Percentiles rank a stretch among this genome's conserved stretches.
Evolutionary conservation across 495 filamentous ascomycete genomes (phyloP).

Genomic region (Lasiosphaeris hirsuta): DNA sequence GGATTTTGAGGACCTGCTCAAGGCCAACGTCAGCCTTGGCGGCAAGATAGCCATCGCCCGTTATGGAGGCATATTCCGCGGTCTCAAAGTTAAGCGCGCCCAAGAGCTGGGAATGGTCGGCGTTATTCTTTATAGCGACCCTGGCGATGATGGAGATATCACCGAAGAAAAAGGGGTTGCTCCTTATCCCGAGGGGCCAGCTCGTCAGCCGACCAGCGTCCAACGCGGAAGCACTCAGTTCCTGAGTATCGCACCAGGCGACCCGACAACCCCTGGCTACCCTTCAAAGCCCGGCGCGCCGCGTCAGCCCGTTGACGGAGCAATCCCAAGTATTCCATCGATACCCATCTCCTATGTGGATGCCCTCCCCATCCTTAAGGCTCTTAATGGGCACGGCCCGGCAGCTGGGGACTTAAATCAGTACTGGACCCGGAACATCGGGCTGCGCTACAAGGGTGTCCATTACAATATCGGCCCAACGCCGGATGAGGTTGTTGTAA

Average conservation of each 20-base stretch:
- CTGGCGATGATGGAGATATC: constrained; percentile 79
- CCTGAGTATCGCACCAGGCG: constrained; percentile 61
- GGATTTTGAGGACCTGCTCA: constrained; percentile 80
- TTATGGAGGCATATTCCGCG: constrained; percentile 85
- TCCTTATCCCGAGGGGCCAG: constrained; percentile 82
- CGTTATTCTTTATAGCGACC: constrained; percentile 80
- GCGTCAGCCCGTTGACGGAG: constrained; percentile 63
- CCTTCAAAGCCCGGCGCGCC: constrained; percentile 86
- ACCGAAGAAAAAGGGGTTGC: constrained; percentile 78
- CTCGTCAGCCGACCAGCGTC: constrained; percentile 81
- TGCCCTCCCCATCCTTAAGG: constrained; percentile 77
- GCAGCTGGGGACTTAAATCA: constrained; percentile 72
- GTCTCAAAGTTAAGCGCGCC: constrained; percentile 88
- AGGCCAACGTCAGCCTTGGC: constrained; percentile 68
- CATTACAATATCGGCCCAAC: constrained; percentile 91
- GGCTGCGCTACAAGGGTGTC: constrained; percentile 77
- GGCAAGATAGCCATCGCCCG: constrained; percentile 86
- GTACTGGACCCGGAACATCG: constrained; percentile 66
- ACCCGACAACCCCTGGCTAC: constrained; percentile 87
- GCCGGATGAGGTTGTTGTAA: constrained; percentile 68
- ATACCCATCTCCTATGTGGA: constrained; percentile 88
- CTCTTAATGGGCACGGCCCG: constrained; percentile 84
- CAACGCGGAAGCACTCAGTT: constrained; percentile 91
- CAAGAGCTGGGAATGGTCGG: constrained; percentile 91
- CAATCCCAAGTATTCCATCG: constrained; percentile 84